Base-by-base conservation (phyloP, 768 basidiomycete species). In the Phlegmacium glaucopus region DNA sequence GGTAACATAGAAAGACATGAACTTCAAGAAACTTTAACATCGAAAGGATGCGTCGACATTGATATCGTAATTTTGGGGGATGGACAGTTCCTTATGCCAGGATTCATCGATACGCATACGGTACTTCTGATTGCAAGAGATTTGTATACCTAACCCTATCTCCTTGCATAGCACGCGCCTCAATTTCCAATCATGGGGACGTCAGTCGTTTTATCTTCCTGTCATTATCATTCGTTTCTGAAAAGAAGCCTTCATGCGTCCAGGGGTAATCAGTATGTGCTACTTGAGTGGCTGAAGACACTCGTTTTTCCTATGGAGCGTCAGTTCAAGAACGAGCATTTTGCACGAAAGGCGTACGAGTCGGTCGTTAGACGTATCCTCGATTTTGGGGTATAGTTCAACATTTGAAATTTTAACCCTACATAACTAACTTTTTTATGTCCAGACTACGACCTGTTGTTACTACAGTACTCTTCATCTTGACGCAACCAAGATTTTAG, bases 81-180 rank as follows among this genome's bases (percentile, higher is more conserved):
- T 3, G 80, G 80, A 12, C 73, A 83, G 53, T 94, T 93, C 60
- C 58, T 95, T 47, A 79, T 91, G 59, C 94, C 94, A 6, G 94
- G 94, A 4, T 82, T 95, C 62, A 71, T 94, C 45, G 94, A 96
- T 72, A 95, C 93, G 26, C 93, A 95, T 66, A 90, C 87, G 28
- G 93, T 93, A 60, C 61, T 85, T 63, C 40, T 26, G 27, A 35
- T 16, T 35, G 16, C 40, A 44, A 34, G 13, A 12, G 4, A 6
- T 17, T 18, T 15, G 13, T 11, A 16, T 4, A 28, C 28, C 39
- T 47, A 28, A 45, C 35, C 7, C 37, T 18, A 10, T 25, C 16
- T 47, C 10, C 44, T 27, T 35, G 41, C 34, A 10, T 57, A 87
- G 86, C 87, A 91, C 69, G 89, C 88, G 8, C 83, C 88, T 0